Percentiles rank a stretch among this genome's conserved stretches.
phyloP scores from a whole-genome alignment of 768 basidiomycete genomes.

The Trametes cubensis region DNA sequence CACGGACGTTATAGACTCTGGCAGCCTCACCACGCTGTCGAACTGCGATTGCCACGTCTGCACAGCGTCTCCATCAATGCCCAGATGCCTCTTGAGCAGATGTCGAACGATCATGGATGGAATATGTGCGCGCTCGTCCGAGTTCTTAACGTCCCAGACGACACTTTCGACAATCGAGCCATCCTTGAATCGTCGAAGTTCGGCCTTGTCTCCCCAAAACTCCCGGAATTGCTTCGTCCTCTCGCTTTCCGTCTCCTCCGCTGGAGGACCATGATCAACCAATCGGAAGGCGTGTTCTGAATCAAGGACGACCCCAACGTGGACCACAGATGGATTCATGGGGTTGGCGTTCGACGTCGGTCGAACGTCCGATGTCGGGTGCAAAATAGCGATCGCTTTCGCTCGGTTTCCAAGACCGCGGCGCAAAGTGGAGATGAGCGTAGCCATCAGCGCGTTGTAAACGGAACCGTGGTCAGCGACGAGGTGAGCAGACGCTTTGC shows the following conservation, averaged over 20 bases:
- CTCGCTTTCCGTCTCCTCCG: conserved; percentile 57
- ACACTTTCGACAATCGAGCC: conserved; percentile 90
- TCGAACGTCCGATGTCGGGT: conserved; percentile 48
- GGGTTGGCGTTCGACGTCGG: conserved; percentile 59
- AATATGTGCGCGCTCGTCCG: conserved; percentile 79
- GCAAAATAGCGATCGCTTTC: conserved; percentile 64
- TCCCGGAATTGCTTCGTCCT: conserved; percentile 66
- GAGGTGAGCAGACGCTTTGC: conserved; percentile 45
- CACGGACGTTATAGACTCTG: conserved; percentile 51
- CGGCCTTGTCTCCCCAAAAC: conserved; percentile 92
- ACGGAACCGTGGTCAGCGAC: conserved; percentile 64
- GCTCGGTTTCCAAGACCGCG: conserved; percentile 76
- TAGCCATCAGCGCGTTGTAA: conserved; percentile 55
- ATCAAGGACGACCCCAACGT: conserved; percentile 78
- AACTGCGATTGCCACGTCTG: conserved; percentile 61
- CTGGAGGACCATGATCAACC: conserved; percentile 90
- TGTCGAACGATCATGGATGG: conserved; percentile 75
- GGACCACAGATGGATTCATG: conserved; percentile 50
- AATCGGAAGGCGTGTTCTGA: conserved; percentile 75
- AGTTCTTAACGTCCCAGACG: conserved; percentile 89
- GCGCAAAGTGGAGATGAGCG: conserved; percentile 52
- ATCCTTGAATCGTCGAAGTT: conserved; percentile 94
- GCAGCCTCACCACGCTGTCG: conserved; percentile 61
- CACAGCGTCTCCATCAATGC: conserved; percentile 54
- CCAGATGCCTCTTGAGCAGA: conserved; percentile 77